A percentile compares a stretch with the other conserved stretches of the same genome.
Evolutionary conservation across 495 filamentous ascomycete species (phyloP).

Genomic region (Hypoxylon rickii): DNA sequence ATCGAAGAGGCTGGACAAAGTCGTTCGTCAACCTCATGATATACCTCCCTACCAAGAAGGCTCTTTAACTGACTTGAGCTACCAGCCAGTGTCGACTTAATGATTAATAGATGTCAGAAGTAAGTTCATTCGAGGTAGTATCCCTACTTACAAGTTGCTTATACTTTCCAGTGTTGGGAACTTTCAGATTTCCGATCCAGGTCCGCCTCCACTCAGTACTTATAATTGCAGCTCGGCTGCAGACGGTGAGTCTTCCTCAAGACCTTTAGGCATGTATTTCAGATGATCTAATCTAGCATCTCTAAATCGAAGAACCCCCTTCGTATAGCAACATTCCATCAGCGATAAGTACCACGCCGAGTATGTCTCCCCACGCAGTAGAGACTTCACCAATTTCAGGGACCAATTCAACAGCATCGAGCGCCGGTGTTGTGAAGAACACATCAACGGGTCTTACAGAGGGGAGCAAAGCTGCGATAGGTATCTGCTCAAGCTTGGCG

Average conservation of each 20-base stretch:
- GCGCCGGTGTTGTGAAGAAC: slow-evolving; percentile 7
- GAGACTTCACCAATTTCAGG: slow-evolving; percentile 17
- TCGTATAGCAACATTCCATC: neutral
- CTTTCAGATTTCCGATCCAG: slow-evolving; percentile 44
- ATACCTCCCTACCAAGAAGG: neutral
- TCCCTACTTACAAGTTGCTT: neutral
- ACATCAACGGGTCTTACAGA: slow-evolving; percentile 35
- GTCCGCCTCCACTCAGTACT: slow-evolving; percentile 38
- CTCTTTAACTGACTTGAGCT: slow-evolving; percentile 33
- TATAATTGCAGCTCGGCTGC: slow-evolving; percentile 7
- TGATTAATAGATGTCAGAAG: slow-evolving; percentile 56
- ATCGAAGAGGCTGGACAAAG: slow-evolving; percentile 43
- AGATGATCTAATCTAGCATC: neutral
- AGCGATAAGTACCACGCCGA: slow-evolving; percentile 5
- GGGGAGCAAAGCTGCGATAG: slow-evolving; percentile 48
- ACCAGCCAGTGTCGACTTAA: slow-evolving; percentile 48
- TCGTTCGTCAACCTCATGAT: slow-evolving; percentile 45
- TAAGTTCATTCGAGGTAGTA: slow-evolving; percentile 29
- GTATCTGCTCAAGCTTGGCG: slow-evolving; percentile 43
- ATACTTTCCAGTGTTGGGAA: slow-evolving; percentile 41
- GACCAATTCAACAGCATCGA: slow-evolving; percentile 16
- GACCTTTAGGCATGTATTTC: neutral
- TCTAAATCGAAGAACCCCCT: neutral
- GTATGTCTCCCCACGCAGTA: slow-evolving; percentile 1
- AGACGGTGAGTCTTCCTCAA: slow-evolving; percentile 9